phyloP scores from a whole-genome alignment of 1,139 yeast genomes.

The Kodamaea fungicola region DNA sequence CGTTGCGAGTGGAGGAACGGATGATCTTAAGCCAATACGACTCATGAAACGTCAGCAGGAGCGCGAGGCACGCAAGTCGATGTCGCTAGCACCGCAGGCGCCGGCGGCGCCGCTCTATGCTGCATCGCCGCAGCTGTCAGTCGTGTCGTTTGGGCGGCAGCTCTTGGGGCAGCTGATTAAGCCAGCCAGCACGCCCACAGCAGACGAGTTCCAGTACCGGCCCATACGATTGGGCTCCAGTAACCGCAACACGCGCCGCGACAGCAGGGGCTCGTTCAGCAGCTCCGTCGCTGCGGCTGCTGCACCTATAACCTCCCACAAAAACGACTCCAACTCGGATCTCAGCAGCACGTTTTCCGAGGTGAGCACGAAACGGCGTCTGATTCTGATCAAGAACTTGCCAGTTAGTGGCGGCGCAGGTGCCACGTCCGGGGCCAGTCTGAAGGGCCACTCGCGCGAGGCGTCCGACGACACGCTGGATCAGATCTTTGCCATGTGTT shows the following conservation, averaged over 20 bases:
- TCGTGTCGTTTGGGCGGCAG: conserved; percentile 4
- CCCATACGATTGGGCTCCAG: conserved; percentile 29
- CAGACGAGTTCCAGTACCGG: conserved; percentile 31
- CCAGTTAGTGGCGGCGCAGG: conserved; percentile 15
- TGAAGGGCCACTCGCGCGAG: conserved; percentile 5
- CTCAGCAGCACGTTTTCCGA: conserved; percentile 8
- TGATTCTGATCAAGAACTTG: conserved; percentile 37
- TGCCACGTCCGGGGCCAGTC: neutral
- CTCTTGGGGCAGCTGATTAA: conserved; percentile 2
- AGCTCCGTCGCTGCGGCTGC: conserved; percentile 3
- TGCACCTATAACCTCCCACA: conserved; percentile 5
- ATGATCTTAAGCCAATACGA: conserved; percentile 29
- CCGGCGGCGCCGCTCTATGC: conserved; percentile 3
- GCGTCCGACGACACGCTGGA: conserved; percentile 12
- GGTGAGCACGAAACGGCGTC: conserved; percentile 10
- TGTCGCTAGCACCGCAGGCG: conserved; percentile 1
- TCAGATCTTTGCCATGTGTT: conserved; percentile 75
- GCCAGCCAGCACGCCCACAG: conserved; percentile 9
- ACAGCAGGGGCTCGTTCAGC: conserved; percentile 2
- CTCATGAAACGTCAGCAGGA: conserved; percentile 28
- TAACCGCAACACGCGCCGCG: conserved; percentile 5
- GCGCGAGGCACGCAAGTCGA: conserved; percentile 3
- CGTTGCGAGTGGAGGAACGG: conserved; percentile 5
- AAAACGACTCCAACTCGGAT: conserved; percentile 7
- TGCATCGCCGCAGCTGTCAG: conserved; percentile 5